phyloP scores from a whole-genome alignment of 306 rosid species.

The Fragaria iinumae region DNA sequence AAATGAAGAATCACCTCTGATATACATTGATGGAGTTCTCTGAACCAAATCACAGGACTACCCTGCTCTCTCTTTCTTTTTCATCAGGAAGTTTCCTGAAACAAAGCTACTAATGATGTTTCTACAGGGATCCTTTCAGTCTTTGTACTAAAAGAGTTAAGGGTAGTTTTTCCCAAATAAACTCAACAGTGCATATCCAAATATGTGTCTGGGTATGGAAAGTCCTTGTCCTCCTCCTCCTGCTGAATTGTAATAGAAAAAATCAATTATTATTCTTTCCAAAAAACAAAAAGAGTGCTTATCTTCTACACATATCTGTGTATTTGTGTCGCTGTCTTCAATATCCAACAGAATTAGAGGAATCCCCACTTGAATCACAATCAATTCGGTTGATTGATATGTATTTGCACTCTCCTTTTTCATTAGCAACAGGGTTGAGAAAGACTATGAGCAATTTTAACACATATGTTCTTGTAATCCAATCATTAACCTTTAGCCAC shows the following conservation, averaged over 20 bases:
- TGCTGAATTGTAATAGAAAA: neutral
- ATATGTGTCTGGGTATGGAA: neutral
- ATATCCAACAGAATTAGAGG: neutral
- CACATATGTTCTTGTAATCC: neutral
- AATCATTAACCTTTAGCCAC: neutral
- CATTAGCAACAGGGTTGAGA: neutral
- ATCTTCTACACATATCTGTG: neutral
- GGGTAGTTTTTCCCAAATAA: neutral
- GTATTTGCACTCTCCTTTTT: neutral
- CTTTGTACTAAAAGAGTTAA: neutral
- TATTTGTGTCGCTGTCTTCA: neutral
- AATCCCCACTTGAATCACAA: neutral
- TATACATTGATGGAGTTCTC: neutral
- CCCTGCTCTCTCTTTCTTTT: neutral
- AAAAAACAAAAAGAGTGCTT: neutral
- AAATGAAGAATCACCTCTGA: neutral
- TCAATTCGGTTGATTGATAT: neutral
- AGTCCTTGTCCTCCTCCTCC: neutral
- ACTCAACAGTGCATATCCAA: neutral
- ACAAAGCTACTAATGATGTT: neutral
- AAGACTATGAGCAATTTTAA: neutral
- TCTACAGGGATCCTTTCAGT: neutral
- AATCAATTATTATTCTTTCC: neutral
- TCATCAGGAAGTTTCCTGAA: slow-evolving; percentile 3
- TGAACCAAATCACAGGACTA: neutral